Base-by-base conservation (phyloP, 73 alveolate genomes). In the Stentor coeruleus region DNA sequence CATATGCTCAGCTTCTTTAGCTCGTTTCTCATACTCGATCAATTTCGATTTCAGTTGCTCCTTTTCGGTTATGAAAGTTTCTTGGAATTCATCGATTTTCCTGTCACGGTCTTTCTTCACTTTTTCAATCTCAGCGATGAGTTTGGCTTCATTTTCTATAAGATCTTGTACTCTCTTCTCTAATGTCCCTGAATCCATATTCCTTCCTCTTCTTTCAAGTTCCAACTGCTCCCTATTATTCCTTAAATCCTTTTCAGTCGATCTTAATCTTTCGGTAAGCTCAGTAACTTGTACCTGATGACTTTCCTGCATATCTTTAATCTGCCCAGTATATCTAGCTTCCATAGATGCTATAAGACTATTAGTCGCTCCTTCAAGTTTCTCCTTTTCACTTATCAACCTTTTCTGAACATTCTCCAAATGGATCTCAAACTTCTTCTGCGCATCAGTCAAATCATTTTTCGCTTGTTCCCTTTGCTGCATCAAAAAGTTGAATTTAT, bases 141-240 rank as follows among this genome's bases (percentile, higher is more conserved):
- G 74, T 74, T 90, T 89, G 57, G 86, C 88, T 74, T 93, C 98
- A 36, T 84, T 88, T 83, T 91, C 95, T 57, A 82, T 58, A 74
- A 91, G 83, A 82, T 95, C 97, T 39, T 90, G 94, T 3, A 95
- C 81, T 82, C 92, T 93, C 93, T 95, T 95, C 83, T 96, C 98
- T 42, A 93, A 74, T 59, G 84, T 60, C 83, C 92, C 96, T 81
- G 89, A 57, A 35, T 96, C 96, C 58, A 92, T 87, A 38, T 81
- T 74, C 81, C 94, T 94, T 26, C 94, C 93, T 81, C 94, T 92
- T 79, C 84, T 82, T 38, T 89, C 93, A 4, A 94, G 88, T 39
- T 95, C 95, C 74, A 85, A 75, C 86, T 95, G 94, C 87, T 95
- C 98, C 38, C 93, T 88, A 59, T 88, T 85, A 66, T 83, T 83